phyloP scores from a whole-genome alignment of 768 basidiomycete genomes.

The Psilocybe sp. region DNA sequence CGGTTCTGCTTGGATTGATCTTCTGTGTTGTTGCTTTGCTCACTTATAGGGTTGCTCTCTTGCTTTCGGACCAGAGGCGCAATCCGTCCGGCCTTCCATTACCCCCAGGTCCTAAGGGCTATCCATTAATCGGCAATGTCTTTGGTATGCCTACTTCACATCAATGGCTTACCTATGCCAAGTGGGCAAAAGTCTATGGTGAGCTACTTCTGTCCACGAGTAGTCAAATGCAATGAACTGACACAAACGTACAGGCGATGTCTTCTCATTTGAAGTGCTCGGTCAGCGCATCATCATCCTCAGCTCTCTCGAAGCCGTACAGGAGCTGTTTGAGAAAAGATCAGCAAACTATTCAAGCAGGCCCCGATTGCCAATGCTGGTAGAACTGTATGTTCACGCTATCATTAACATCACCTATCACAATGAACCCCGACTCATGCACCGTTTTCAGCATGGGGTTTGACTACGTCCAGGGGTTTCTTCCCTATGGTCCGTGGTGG shows the following conservation, averaged over 20 bases:
- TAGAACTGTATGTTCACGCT: slow-evolving; percentile 36
- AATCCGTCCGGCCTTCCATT: slow-evolving; percentile 14
- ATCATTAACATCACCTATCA: not conserved
- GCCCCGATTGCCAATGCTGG: slow-evolving; percentile 42
- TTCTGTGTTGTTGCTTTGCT: too few species aligned
- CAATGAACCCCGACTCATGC: not conserved
- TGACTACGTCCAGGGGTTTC: slow-evolving; percentile 44
- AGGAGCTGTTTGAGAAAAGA: slow-evolving; percentile 51
- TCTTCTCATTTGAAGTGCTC: slow-evolving; percentile 49
- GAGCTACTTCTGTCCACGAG: not conserved
- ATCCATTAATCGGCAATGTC: slow-evolving; percentile 26
- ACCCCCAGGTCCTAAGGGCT: slow-evolving; percentile 29
- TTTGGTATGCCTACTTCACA: slow-evolving; percentile 23
- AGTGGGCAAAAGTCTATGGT: slow-evolving; percentile 32
- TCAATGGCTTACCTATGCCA: slow-evolving; percentile 26
- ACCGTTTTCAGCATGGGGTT: slow-evolving; percentile 13
- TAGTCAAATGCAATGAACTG: not conserved
- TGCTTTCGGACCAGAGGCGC: not conserved
- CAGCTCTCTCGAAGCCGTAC: slow-evolving; percentile 26
- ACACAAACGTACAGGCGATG: slow-evolving; percentile 36
- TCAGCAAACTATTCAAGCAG: slow-evolving; percentile 27
- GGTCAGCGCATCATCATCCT: slow-evolving; percentile 26
- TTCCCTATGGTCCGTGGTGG: slow-evolving; percentile 40
- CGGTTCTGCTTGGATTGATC: too few species aligned
- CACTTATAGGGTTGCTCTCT: too few species aligned